These are phyloP conservation scores for Arthrobotrys musiformis DNA, from an alignment of 2,329 filamentous ascomycete species.

Conservation along the genomic window DNA sequence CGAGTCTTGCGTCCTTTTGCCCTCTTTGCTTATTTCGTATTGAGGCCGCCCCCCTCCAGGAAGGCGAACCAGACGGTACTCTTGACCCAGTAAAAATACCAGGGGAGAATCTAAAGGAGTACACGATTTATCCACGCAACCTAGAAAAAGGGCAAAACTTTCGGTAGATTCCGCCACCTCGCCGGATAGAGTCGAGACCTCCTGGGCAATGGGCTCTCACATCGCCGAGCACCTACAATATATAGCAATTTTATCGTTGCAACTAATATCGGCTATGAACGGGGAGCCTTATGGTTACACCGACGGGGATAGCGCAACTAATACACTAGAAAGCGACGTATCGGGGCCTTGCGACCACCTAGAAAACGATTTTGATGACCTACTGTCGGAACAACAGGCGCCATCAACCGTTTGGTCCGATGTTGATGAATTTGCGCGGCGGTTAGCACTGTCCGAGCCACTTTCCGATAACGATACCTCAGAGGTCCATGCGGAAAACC, in stretches of 20 bases:
- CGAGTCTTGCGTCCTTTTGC: not conserved
- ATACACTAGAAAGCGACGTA: not conserved
- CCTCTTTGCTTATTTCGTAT: conserved; percentile 16
- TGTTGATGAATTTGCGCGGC: too few relatives aligned
- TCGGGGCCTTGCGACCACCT: not conserved
- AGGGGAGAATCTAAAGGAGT: not conserved
- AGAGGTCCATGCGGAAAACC: too few relatives aligned
- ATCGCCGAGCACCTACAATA: conserved; percentile 7
- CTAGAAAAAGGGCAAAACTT: not conserved
- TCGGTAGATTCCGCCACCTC: too few relatives aligned
- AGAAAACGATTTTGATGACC: not conserved
- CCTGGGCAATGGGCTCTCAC: conserved; percentile 12
- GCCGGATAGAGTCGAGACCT: not conserved
- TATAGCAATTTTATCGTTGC: not conserved
- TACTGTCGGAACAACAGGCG: conserved; percentile 4
- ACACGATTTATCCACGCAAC: not conserved
- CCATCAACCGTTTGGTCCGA: conserved; percentile 5
- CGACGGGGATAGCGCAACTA: not conserved
- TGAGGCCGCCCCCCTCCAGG: not conserved
- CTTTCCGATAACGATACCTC: too few relatives aligned
- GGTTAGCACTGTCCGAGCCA: too few relatives aligned
- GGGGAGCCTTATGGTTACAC: not conserved
- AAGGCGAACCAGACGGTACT: not conserved
- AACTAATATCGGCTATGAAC: conserved; percentile 8
- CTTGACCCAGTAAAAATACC: not conserved